Evolutionary conservation across 495 filamentous ascomycete species (phyloP), one percentile per base, ranked within the genome.

Genomic region (Halenospora varia): DNA sequence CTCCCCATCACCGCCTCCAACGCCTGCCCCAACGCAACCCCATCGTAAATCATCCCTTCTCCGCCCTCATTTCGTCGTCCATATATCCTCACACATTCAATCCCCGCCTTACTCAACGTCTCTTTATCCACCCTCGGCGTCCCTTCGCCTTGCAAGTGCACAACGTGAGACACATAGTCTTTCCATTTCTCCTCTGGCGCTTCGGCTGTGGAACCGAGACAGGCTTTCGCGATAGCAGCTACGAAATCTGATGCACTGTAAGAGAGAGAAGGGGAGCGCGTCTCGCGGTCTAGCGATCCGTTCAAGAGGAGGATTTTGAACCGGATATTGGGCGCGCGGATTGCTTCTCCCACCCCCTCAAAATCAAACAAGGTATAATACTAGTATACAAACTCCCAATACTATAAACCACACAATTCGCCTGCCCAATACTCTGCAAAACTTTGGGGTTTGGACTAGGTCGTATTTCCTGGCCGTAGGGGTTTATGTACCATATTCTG

Each of bases 401-500:
- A 65, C 88, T 90, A 73, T 96, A 97, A 55, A 97, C 81, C 17
- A 97, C 78, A 10, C 83, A 82, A 26, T 82, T 76, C 0, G 88
- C 80, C 25, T 70, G 68, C 13, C 74, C 67, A 0, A 97, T 66
- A 23, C 87, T 82, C 9, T 80, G 76, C 2, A 96, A 61, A 0
- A 93, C 90, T 22, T 88, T 84, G 0, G 89, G 86, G 65, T 96
- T 97, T 1, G 89, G 86, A 0, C 82, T 72, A 0, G 89, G 88
- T 22, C 85, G 80, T 67, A 97, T 96, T 71, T 96, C 92, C 63
- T 82, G 81, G 23, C 93, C 93, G 73, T 96, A 97, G 1, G 91
- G 91, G 70, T 96, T 97, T 72, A 97, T 97, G 73, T 97, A 97
- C 90, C 89, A 97, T 60, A 97, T 80, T 6, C 93, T 79, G 62